Evolutionary conservation across 768 basidiomycete species (phyloP).

Genomic region (Lactarius hengduanensis): DNA sequence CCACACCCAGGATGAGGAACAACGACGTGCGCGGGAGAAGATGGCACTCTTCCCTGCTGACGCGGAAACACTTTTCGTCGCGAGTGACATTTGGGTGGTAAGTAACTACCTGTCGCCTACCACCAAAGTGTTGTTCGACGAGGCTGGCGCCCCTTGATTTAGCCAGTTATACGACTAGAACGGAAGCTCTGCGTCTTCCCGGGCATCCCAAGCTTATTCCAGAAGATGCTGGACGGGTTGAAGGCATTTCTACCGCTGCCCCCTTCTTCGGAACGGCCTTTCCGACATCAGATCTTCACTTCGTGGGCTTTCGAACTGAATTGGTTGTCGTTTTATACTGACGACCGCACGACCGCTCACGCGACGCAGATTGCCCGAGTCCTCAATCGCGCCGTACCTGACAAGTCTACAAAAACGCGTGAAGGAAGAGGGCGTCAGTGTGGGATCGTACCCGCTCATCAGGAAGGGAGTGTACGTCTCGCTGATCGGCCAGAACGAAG

Average conservation of each 20-base stretch:
- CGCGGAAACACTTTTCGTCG: conserved; percentile 79
- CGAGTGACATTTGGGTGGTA: conserved; percentile 83
- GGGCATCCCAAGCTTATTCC: conserved; percentile 84
- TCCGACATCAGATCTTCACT: conserved; percentile 82
- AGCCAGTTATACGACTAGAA: conserved; percentile 85
- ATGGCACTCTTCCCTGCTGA: conserved; percentile 89
- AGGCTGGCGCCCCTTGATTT: conserved; percentile 23
- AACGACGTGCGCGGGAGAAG: conserved; percentile 69
- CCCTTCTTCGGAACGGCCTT: conserved; percentile 67
- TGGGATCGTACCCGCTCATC: conserved; percentile 74
- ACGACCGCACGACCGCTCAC: conserved; percentile 2
- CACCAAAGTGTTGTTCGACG: not conserved
- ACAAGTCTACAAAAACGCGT: conserved; percentile 74
- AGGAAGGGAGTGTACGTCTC: conserved; percentile 62
- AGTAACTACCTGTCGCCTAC: conserved; percentile 31
- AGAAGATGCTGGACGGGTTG: conserved; percentile 72
- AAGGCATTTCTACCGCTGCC: conserved; percentile 76
- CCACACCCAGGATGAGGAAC: conserved; percentile 65
- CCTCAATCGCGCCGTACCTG: conserved; percentile 83
- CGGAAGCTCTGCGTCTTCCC: conserved; percentile 91
- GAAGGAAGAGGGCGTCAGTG: conserved; percentile 70
- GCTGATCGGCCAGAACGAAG: conserved; percentile 49
- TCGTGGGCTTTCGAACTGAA: conserved; percentile 45
- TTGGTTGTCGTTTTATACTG: conserved; percentile 2
- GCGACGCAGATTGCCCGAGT: conserved; percentile 64